Evolutionary conservation across 495 filamentous ascomycete species (phyloP), one percentile per base, ranked within the genome.

Genomic region (Neohortaea acidophila): DNA sequence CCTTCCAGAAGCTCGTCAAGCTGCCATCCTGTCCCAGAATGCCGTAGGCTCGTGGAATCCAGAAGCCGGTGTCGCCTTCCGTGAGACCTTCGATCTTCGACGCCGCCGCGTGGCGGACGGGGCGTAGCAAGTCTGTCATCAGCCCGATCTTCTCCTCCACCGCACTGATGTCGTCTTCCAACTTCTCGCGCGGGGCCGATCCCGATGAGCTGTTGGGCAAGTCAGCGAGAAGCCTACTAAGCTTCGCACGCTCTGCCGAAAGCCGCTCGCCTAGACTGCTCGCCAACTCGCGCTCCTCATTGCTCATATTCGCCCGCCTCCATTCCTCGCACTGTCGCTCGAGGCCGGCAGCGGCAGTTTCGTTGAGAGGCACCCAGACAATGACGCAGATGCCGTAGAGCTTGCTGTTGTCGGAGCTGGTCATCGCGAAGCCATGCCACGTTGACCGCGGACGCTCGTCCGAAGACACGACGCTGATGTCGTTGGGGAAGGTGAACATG

Each of bases 381-480:
- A 84, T 89, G 39, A 94, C 67, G 47, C 81, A 85, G 42, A 96
- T 81, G 20, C 84, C 89, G 52, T 97, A 85, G 14, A 96, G 67
- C 49, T 83, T 85, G 27, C 84, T 81, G 45, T 82, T 86, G 54
- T 96, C 89, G 23, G 78, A 77, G 28, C 77, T 81, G 3, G 89
- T 97, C 89, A 97, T 96, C 41, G 82, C 84, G 56, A 96, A 97
- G 28, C 89, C 89, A 65, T 97, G 89, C 89, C 89, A 97, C 15
- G 87, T 94, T 29, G 89, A 80, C 38, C 85, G 68, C 1, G 89
- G 89, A 44, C 84, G 70, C 53, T 96, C 85, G 52, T 97, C 89
- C 1, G 84, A 84, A 7, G 89, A 94, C 6, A 96, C 81, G 36
- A 97, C 87, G 40, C 84, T 83, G 49, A 97, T 83, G 59, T 97